Percentiles rank a stretch among this genome's conserved stretches.
Conservation (phyloP, 1,284 basidiomycete species). For the Cutaneotrichosporon mucoides region DNA sequence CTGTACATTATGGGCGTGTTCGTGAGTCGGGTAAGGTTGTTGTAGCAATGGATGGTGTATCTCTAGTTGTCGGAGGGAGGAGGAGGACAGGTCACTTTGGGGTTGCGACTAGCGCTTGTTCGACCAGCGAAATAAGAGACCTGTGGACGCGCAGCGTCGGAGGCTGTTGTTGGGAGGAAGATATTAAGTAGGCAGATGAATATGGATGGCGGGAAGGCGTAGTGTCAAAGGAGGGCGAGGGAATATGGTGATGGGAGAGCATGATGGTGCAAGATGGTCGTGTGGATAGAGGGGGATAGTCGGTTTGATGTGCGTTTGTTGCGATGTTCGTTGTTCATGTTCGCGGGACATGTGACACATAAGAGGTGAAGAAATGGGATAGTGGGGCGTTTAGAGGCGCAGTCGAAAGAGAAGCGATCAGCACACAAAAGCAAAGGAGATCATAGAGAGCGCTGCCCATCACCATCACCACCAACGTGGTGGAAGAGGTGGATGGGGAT, state of each 20-base stretch:
- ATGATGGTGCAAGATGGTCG: background rate
- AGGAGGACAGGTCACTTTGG: background rate
- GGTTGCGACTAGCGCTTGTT: slow-evolving; percentile 17
- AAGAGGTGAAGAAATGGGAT: too few relatives aligned
- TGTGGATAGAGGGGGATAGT: too few relatives aligned
- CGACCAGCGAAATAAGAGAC: slow-evolving; percentile 14
- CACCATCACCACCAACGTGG: too few relatives aligned
- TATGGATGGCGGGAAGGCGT: background rate
- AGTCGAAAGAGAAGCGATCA: too few relatives aligned
- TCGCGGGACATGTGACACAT: too few relatives aligned
- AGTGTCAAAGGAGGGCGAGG: too few relatives aligned
- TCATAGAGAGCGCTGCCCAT: too few relatives aligned
- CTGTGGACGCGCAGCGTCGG: slow-evolving; percentile 7
- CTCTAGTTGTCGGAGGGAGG: background rate
- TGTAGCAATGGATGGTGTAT: background rate
- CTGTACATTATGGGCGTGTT: slow-evolving; percentile 1
- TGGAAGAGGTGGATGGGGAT: too few relatives aligned
- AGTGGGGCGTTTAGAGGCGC: too few relatives aligned
- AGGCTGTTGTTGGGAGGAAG: background rate
- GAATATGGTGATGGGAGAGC: background rate
- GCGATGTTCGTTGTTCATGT: too few relatives aligned
- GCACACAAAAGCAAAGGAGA: too few relatives aligned
- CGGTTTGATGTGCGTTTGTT: too few relatives aligned
- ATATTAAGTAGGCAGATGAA: background rate
- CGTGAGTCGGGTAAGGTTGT: background rate